Conservation (phyloP, 2,329 filamentous ascomycete genomes). For the Penicillium hordei region DNA sequence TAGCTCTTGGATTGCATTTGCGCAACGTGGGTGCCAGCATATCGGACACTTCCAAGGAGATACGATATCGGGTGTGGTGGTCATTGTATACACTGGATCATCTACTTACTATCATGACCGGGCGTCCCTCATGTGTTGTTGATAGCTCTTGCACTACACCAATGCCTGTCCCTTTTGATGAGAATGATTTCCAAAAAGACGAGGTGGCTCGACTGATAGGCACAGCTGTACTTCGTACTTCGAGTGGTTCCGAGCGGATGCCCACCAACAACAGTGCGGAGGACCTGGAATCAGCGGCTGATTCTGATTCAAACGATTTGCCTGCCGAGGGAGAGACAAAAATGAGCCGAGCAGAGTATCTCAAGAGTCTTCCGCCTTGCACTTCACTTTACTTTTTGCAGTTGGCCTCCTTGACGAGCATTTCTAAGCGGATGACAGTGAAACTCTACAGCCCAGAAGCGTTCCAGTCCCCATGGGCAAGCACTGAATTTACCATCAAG, state of each 20-base stretch:
- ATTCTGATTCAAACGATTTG: slow-evolving; percentile 22
- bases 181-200: slow-evolving; percentile 41
- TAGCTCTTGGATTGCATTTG: slow-evolving; percentile 46
- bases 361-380: slow-evolving; percentile 39
- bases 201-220: slow-evolving; percentile 27
- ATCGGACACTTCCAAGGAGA: slow-evolving; percentile 44
- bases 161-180: slow-evolving; percentile 44
- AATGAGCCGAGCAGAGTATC: slow-evolving; percentile 33
- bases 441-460: slow-evolving; percentile 43
- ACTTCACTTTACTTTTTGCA: slow-evolving; percentile 45
- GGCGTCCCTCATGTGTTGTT: slow-evolving; percentile 46
- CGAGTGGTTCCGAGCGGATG: slow-evolving; percentile 23
- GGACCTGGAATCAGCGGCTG: slow-evolving; percentile 22
- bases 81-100: slow-evolving; percentile 46
- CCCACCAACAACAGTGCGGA: slow-evolving; percentile 24
- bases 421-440: slow-evolving; percentile 40
- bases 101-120: slow-evolving; percentile 45
- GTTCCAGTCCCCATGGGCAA: slow-evolving; percentile 38
- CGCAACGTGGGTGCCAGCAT: slow-evolving; percentile 40
- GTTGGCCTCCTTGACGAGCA: slow-evolving; percentile 37
- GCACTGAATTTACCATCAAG: slow-evolving; percentile 40
- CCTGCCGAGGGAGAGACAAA: slow-evolving; percentile 19
- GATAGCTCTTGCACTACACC: slow-evolving; percentile 45
- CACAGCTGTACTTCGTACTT: slow-evolving; percentile 22
- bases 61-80: slow-evolving; percentile 49